Conservation (phyloP, 306 rosid species). For the Dicorynia guianensis region DNA sequence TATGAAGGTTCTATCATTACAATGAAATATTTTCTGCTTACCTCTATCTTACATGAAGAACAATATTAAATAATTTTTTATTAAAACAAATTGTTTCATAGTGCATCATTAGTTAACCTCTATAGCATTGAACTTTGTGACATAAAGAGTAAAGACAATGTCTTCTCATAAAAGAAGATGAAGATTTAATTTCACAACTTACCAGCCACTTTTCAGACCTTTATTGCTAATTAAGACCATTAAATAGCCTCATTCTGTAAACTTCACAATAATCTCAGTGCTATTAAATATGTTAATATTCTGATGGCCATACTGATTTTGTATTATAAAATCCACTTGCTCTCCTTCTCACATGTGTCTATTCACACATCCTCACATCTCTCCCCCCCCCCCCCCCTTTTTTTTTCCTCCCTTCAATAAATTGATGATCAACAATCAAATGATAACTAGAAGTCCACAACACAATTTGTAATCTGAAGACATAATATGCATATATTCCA, state of each 20-base stretch:
- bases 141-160: neutral
- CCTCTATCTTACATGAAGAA: neutral
- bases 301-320: neutral
- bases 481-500: neutral
- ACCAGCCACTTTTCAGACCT: neutral
- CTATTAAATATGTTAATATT: neutral
- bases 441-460: neutral
- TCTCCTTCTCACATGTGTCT: neutral
- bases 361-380: neutral
- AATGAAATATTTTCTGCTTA: neutral
- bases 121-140: neutral
- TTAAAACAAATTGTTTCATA: neutral
- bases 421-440: neutral
- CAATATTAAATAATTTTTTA: neutral
- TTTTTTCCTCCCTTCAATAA: neutral
- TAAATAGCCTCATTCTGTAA: neutral
- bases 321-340: neutral
- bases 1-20: neutral
- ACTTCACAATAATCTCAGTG: neutral
- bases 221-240: neutral
- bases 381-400: neutral
- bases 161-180: neutral
- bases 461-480: constrained; percentile 12
- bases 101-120: constrained; percentile 11
- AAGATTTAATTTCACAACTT: neutral